phyloP scores from a whole-genome alignment of 2,329 filamentous ascomycete species.

The Biscogniauxia sp. region DNA sequence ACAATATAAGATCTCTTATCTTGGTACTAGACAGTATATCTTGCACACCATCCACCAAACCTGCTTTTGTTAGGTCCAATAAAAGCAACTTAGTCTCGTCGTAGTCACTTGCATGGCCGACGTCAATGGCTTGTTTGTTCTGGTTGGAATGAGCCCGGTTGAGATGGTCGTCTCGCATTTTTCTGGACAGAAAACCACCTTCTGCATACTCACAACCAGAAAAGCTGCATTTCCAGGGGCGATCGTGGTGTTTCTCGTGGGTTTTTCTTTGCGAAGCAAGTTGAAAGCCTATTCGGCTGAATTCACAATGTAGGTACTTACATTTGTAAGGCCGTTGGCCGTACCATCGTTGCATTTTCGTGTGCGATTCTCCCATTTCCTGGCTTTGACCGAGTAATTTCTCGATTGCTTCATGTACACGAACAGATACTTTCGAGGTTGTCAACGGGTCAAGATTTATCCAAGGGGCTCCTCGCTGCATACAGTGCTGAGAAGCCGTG shows the following conservation, averaged over 20 bases:
- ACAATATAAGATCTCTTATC: too few species aligned
- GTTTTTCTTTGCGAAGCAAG: neutral
- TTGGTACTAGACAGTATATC: too few species aligned
- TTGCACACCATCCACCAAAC: too few species aligned
- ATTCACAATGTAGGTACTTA: conserved; percentile 2
- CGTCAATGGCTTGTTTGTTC: too few species aligned
- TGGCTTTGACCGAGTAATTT: neutral
- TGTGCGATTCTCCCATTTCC: neutral
- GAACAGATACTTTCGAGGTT: neutral
- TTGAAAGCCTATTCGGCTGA: conserved; percentile 5
- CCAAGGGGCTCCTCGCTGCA: neutral
- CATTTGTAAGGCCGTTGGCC: conserved; percentile 10
- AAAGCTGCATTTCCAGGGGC: conserved; percentile 25
- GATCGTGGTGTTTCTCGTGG: conserved; percentile 12
- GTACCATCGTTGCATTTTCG: conserved; percentile 1
- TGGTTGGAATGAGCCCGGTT: neutral
- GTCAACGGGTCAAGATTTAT: conserved; percentile 5
- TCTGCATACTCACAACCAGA: conserved; percentile 19
- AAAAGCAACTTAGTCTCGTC: too few species aligned
- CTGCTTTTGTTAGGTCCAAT: too few species aligned
- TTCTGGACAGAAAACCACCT: conserved; percentile 21
- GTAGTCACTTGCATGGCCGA: too few species aligned
- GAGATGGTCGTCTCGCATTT: conserved; percentile 23
- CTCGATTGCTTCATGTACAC: neutral
- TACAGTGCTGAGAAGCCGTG: neutral